phyloP scores from a whole-genome alignment of 1,139 yeast species.

The Geotrichum aggregatum region DNA sequence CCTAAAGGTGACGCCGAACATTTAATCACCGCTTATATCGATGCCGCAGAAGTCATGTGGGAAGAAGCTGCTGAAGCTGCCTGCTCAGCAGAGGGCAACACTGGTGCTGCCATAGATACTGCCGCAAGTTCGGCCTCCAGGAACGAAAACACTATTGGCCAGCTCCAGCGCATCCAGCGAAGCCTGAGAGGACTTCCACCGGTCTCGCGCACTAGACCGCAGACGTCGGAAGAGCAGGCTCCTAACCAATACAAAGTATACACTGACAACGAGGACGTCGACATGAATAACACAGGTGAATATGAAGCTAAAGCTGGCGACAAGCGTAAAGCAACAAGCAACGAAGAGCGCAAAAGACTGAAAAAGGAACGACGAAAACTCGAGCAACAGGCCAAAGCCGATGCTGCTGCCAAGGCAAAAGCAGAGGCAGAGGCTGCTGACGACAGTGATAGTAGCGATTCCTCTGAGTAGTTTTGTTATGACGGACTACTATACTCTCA shows the following conservation, averaged over 20 bases:
- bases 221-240: conserved; percentile 21
- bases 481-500: no score
- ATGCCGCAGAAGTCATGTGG: conserved; percentile 32
- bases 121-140: conserved; percentile 19
- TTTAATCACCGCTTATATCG: conserved; percentile 45
- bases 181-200: conserved; percentile 75
- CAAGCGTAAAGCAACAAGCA: conserved; percentile 24
- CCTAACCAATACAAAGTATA: conserved; percentile 9
- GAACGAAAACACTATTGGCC: conserved; percentile 46
- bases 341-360: conserved; percentile 40
- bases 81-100: conserved; percentile 27
- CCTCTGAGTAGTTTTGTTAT: no score
- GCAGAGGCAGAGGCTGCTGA: conserved; percentile 8
- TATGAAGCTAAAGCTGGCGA: conserved; percentile 9
- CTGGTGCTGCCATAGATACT: conserved; percentile 28
- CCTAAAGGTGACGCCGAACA: conserved; percentile 42
- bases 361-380: conserved; percentile 42
- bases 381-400: conserved; percentile 30
- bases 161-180: conserved; percentile 63
- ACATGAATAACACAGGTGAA: conserved; percentile 10
- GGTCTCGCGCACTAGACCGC: conserved; percentile 32
- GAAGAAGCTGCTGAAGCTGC: conserved; percentile 36
- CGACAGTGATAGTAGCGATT: conserved; percentile 1
- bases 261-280: conserved; percentile 13
- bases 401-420: conserved; percentile 11